These are phyloP conservation scores for Colletotrichum nymphaeae DNA, from an alignment of 2,329 filamentous ascomycete genomes.

Conservation along the genomic window DNA sequence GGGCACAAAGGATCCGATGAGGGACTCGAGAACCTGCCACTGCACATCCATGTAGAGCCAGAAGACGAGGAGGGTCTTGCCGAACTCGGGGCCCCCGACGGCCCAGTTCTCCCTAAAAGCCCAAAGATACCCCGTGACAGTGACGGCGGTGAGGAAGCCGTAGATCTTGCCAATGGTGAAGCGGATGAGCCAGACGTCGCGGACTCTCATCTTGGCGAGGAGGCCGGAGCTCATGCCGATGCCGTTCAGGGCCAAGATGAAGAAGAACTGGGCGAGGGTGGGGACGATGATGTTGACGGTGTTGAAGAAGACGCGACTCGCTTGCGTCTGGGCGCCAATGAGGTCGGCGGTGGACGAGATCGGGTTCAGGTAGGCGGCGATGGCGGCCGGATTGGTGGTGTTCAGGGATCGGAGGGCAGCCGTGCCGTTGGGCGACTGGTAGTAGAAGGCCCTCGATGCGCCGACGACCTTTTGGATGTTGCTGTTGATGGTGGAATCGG, in stretches of 20 bases:
- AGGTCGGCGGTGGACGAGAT: constrained; percentile 43
- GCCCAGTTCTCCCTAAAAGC: constrained; percentile 55
- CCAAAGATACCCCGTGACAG: constrained; percentile 55
- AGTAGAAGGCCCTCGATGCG: constrained; percentile 40
- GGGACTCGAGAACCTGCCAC: constrained; percentile 53
- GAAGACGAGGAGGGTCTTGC: constrained; percentile 42
- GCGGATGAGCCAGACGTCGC: constrained; percentile 41
- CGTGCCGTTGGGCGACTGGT: constrained; percentile 39
- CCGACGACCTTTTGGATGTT: constrained; percentile 44
- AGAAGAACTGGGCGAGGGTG: constrained; percentile 46
- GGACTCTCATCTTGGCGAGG: constrained; percentile 34
- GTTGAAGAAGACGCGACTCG: constrained; percentile 48
- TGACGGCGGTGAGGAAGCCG: constrained; percentile 49
- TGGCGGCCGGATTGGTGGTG: constrained; percentile 39
- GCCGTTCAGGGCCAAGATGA: constrained; percentile 36
- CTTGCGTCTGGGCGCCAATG: constrained; percentile 48
- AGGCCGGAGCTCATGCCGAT: constrained; percentile 12
- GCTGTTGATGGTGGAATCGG: constrained; percentile 41
- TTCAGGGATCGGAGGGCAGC: constrained; percentile 35
- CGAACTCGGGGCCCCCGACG: constrained; percentile 46
- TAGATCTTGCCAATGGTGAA: constrained; percentile 45
- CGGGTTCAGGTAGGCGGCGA: constrained; percentile 48
- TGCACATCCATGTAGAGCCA: constrained; percentile 57
- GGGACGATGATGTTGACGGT: constrained; percentile 52
- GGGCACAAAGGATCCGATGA: constrained; percentile 42